phyloP scores from a whole-genome alignment of 768 basidiomycete genomes.

The Leccinum subtestaceum region DNA sequence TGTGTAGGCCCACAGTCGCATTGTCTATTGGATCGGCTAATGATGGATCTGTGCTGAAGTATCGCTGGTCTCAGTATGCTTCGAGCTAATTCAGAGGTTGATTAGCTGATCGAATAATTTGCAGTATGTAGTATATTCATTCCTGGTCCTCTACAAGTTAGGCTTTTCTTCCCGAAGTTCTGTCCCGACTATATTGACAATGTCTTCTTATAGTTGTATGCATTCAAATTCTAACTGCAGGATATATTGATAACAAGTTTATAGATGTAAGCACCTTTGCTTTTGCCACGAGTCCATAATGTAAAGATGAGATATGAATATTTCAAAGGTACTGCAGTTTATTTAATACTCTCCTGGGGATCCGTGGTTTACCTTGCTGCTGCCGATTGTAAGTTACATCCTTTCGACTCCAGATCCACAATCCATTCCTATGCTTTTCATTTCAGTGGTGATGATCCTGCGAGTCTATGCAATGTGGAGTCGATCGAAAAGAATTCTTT shows the following conservation, averaged over 20 bases:
- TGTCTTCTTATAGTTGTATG: conserved; percentile 1
- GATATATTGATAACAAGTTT: background rate
- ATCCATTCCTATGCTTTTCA: background rate
- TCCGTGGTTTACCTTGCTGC: conserved; percentile 7
- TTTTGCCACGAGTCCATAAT: background rate
- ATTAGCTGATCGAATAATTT: background rate
- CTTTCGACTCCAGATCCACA: no score
- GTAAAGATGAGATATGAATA: background rate
- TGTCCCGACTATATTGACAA: background rate
- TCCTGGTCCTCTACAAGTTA: conserved; percentile 1
- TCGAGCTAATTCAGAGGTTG: background rate
- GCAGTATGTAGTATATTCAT: conserved; percentile 2
- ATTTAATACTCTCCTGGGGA: background rate
- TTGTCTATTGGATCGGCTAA: background rate
- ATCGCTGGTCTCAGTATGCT: background rate
- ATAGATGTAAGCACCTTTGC: conserved; percentile 11
- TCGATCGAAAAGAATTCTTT: conserved; percentile 8
- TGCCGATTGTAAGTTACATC: conserved; percentile 10
- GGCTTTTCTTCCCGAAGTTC: background rate
- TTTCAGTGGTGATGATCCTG: conserved; percentile 15
- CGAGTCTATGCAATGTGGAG: conserved; percentile 15
- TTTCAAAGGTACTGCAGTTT: conserved; percentile 1
- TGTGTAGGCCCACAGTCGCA: background rate
- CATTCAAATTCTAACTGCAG: no score
- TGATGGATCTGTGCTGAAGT: background rate